phyloP scores from a whole-genome alignment of 2,329 filamentous ascomycete genomes.

The Cadophora sp. region DNA sequence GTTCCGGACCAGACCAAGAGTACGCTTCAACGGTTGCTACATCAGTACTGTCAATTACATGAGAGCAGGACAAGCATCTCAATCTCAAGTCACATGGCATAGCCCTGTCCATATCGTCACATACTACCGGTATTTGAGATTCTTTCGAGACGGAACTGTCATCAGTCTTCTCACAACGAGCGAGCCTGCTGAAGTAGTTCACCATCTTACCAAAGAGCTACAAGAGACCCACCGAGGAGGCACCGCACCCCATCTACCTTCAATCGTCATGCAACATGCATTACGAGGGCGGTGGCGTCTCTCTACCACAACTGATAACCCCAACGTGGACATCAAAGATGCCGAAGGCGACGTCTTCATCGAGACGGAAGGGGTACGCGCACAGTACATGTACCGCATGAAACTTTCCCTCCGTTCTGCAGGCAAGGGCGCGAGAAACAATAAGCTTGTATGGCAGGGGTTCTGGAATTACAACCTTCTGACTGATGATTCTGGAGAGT shows the following conservation, averaged over 20 bases:
- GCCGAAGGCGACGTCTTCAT: slow-evolving; percentile 75
- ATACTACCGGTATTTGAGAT: slow-evolving; percentile 95
- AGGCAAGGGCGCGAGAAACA: slow-evolving; percentile 73
- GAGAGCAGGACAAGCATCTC: slow-evolving; percentile 76
- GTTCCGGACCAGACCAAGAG: slow-evolving; percentile 81
- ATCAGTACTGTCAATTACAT: slow-evolving; percentile 97
- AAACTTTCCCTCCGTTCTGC: slow-evolving; percentile 74
- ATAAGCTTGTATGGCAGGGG: slow-evolving; percentile 85
- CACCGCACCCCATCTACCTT: slow-evolving; percentile 49
- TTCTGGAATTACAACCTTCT: slow-evolving; percentile 91
- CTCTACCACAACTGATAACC: slow-evolving; percentile 44
- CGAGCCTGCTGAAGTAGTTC: slow-evolving; percentile 87
- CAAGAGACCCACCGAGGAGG: slow-evolving; percentile 50
- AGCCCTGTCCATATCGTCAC: slow-evolving; percentile 93
- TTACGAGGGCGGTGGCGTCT: slow-evolving; percentile 71
- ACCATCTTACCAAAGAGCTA: slow-evolving; percentile 77
- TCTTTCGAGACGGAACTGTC: slow-evolving; percentile 87
- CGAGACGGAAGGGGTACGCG: slow-evolving; percentile 82
- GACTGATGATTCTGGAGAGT: slow-evolving; percentile 90
- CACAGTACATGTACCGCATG: slow-evolving; percentile 86
- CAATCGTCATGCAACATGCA: slow-evolving; percentile 71
- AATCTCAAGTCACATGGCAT: slow-evolving; percentile 75
- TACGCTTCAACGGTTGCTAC: slow-evolving; percentile 95
- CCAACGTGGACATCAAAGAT: slow-evolving; percentile 48
- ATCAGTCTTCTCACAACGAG: slow-evolving; percentile 81